Percentiles rank a stretch among this genome's conserved stretches.
These are phyloP conservation scores for Artemisia tridentata DNA, from an alignment of 129 eudicot genomes.

Conservation along the genomic window DNA sequence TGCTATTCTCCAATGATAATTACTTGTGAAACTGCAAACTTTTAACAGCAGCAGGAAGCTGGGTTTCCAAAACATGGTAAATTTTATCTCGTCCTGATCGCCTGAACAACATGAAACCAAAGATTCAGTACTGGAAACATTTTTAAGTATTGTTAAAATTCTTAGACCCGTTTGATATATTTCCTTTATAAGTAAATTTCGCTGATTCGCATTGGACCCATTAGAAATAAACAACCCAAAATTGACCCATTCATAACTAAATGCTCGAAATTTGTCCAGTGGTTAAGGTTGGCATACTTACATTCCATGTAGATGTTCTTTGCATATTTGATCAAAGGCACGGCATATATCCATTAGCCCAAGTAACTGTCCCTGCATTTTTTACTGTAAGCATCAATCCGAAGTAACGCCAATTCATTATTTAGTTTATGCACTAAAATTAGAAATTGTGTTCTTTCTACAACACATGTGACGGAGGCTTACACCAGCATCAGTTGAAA, in stretches of 20 bases:
- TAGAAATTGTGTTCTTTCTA: neutral
- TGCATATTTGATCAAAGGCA: constrained; percentile 45
- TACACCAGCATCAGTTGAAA: no score
- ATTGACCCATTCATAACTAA: neutral
- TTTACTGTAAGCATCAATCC: constrained; percentile 1
- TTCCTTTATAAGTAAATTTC: no score
- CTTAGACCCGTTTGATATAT: no score
- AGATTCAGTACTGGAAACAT: no score
- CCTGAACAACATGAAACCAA: no score
- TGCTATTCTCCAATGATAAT: no score
- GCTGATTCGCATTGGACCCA: neutral
- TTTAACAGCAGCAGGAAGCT: no score
- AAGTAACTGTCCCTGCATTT: constrained; percentile 35
- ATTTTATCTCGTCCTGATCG: no score
- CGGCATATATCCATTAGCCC: constrained; percentile 49
- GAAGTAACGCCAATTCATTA: neutral
- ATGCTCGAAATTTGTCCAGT: neutral
- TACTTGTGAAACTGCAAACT: no score
- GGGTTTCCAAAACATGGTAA: no score
- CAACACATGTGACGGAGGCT: neutral
- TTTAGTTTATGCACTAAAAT: neutral
- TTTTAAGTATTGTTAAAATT: no score
- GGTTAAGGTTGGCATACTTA: constrained; percentile 20
- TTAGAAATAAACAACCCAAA: neutral
- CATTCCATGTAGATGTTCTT: constrained; percentile 54